Conservation (phyloP, 805 yeast genomes). For the Hanseniaspora nectarophila region DNA sequence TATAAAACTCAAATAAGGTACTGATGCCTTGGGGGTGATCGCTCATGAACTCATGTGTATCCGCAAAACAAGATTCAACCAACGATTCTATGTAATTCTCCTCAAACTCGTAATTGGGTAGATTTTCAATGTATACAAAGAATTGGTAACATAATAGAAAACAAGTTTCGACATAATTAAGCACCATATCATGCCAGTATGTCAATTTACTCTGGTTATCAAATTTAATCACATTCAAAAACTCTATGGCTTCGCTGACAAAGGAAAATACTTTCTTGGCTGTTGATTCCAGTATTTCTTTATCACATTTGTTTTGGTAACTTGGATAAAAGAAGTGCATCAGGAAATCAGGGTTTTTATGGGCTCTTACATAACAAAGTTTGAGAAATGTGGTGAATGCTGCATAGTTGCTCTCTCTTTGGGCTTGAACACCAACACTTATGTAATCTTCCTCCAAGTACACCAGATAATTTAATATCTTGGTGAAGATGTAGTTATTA, state of each 20-base stretch:
- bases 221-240: neutral
- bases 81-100: neutral
- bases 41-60: neutral
- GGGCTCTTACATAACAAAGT: neutral
- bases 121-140: neutral
- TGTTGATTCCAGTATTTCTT: neutral
- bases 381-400: neutral
- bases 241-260: neutral
- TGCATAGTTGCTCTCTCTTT: neutral
- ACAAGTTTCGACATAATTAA: neutral
- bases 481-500: neutral
- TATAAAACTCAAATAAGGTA: neutral
- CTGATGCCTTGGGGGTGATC: neutral
- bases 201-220: neutral
- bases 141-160: slow-evolving; percentile 1
- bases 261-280: neutral
- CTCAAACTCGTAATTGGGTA: neutral
- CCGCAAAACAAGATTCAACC: neutral
- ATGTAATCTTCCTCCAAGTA: neutral
- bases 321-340: neutral
- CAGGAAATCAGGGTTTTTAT: neutral
- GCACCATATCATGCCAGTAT: neutral
- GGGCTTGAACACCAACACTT: neutral
- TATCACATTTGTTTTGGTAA: neutral
- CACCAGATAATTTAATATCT: neutral